These are phyloP conservation scores for Hypoxylon rubiginosum DNA, from an alignment of 2,329 filamentous ascomycete genomes.

Conservation along the genomic window DNA sequence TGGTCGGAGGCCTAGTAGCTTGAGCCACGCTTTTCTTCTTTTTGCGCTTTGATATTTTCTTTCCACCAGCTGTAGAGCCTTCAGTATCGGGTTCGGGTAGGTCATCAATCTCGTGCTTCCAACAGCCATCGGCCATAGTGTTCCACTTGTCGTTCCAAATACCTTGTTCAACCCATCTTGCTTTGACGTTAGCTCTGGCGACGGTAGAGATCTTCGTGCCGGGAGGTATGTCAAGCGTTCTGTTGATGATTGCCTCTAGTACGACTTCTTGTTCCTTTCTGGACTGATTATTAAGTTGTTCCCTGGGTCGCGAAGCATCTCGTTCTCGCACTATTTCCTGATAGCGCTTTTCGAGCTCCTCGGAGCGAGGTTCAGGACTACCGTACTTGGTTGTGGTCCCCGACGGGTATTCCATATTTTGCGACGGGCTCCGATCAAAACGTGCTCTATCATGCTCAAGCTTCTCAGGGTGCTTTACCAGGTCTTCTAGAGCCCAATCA, in stretches of 20 bases:
- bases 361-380: neutral
- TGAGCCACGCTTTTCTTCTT: neutral
- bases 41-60: neutral
- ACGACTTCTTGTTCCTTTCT: neutral
- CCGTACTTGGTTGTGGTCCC: neutral
- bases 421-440: neutral
- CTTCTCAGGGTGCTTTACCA: neutral
- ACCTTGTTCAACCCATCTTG: constrained; percentile 40
- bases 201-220: neutral
- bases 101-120: constrained; percentile 33
- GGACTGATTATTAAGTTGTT: constrained; percentile 7
- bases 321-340: neutral
- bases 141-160: constrained; percentile 42
- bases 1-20: neutral
- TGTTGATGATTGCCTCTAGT: neutral
- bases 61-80: no score
- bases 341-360: neutral
- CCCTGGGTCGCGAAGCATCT: neutral
- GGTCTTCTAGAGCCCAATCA: neutral
- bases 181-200: constrained; percentile 20
- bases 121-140: neutral
- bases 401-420: neutral
- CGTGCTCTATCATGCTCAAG: neutral
- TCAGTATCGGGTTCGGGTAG: no score
- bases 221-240: neutral